Evolutionary conservation across 331 rosid species (phyloP).

Genomic region (Arachis monticola): DNA sequence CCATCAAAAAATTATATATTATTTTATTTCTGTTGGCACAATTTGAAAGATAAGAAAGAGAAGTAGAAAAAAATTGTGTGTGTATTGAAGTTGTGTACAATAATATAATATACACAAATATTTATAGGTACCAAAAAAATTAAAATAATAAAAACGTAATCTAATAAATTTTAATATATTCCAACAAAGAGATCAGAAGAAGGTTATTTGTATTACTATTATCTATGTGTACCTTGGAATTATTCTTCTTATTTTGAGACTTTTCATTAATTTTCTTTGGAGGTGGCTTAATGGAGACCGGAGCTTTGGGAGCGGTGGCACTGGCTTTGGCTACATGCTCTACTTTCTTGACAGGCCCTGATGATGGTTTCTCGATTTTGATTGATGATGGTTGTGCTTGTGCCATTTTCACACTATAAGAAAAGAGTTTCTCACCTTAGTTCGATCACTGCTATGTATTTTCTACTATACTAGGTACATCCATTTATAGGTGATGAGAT

Average conservation of each 20-base stretch:
- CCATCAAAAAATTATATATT: constrained; percentile 31
- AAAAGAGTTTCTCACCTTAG: constrained; percentile 10
- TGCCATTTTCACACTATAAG: constrained; percentile 53
- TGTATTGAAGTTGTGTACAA: too few species aligned
- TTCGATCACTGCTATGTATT: constrained; percentile 18
- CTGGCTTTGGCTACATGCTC: constrained; percentile 59
- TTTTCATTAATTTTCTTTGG: constrained; percentile 67
- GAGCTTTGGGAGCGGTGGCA: constrained; percentile 46
- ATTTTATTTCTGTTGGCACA: neutral
- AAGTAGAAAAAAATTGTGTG: too few species aligned
- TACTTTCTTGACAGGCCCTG: constrained; percentile 52
- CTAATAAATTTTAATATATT: too few species aligned
- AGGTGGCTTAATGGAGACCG: constrained; percentile 47
- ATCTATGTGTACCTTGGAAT: constrained; percentile 45
- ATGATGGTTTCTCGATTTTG: constrained; percentile 59
- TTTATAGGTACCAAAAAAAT: too few species aligned
- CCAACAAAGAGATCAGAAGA: too few species aligned
- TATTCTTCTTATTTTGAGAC: constrained; percentile 61
- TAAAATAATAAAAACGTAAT: too few species aligned
- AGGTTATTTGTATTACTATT: too few species aligned
- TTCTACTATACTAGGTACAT: constrained; percentile 10
- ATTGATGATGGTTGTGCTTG: constrained; percentile 31
- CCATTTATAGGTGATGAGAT: constrained; percentile 55
- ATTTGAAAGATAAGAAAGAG: neutral
- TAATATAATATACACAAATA: too few species aligned